Evolutionary conservation across 768 basidiomycete genomes (phyloP), one percentile per base, ranked within the genome.

Genomic region (Auricularia sp.): DNA sequence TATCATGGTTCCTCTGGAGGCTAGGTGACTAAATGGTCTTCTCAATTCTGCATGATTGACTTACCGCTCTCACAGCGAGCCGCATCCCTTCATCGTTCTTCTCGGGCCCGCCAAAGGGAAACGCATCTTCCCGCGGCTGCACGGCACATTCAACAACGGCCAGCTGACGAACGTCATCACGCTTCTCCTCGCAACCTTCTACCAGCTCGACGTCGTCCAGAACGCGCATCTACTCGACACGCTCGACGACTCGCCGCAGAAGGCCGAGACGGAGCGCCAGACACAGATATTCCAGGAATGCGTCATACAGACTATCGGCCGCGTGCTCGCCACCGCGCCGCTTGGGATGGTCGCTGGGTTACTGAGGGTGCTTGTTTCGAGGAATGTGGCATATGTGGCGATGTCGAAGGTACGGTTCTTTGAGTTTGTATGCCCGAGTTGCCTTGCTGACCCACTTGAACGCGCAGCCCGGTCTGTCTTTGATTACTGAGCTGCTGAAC

Each of bases 61-160:
- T 65, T 62, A 44, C 14, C 35, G 42, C 54, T 61, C 47, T 64
- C 11, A 1, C 69, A 95, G 95, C 73, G 82, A 90, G 67, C 96
- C 96, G 2, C 97, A 99, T 77, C 97, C 97, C 2, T 98, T 99
- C 78, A 87, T 99, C 69, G 94, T 95, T 2, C 81, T 99, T 39
- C 82, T 99, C 61, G 83, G 82, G 21, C 88, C 92, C 3, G 83
- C 84, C 69, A 99, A 99, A 76, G 97, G 97, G 65, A 98, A 98
- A 79, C 88, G 87, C 67, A 82, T 99, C 33, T 80, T 99, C 13
- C 90, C 94, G 3, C 87, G 97, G 56, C 83, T 94, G 14, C 87
- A 92, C 10, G 88, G 95, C 21, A 89, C 94, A 69, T 82, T 98
- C 18, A 83, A 83, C 67, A 81, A 84, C 37, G 80, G 88, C 61